These are phyloP conservation scores for Cutaneotrichosporon cavernicola DNA, from an alignment of 1,284 basidiomycete species.

Conservation along the genomic window DNA sequence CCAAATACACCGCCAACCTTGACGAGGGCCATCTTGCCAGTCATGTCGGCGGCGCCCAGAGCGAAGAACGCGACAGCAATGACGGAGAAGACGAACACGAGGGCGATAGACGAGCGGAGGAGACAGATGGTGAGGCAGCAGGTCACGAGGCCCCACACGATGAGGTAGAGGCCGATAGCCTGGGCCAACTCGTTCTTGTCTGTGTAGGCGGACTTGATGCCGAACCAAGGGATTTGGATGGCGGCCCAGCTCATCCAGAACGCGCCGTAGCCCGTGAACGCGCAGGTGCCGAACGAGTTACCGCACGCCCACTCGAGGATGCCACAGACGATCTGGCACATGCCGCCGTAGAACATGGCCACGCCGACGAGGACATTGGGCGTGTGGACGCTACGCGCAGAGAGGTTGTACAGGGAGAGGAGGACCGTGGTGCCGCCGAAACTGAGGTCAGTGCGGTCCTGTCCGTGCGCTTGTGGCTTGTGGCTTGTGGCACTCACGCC, in stretches of 20 bases:
- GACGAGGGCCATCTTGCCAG: slow-evolving; percentile 32
- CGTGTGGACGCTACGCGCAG: slow-evolving; percentile 51
- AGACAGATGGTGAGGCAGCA: slow-evolving; percentile 64
- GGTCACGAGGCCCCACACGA: slow-evolving; percentile 54
- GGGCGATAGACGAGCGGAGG: slow-evolving; percentile 23
- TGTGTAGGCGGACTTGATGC: slow-evolving; percentile 56
- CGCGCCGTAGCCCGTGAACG: slow-evolving; percentile 76
- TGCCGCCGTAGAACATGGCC: slow-evolving; percentile 77
- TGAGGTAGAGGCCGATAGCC: slow-evolving; percentile 55
- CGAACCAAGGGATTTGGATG: slow-evolving; percentile 51
- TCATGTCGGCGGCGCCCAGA: slow-evolving; percentile 48
- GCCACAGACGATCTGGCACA: slow-evolving; percentile 64
- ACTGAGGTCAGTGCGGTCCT: slow-evolving; percentile 41
- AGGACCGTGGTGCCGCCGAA: slow-evolving; percentile 60
- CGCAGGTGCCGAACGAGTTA: slow-evolving; percentile 62
- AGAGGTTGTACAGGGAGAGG: slow-evolving; percentile 55
- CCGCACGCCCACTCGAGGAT: slow-evolving; percentile 70
- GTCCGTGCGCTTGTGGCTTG: no score
- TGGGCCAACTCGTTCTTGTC: slow-evolving; percentile 54
- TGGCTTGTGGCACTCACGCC: slow-evolving; percentile 28
- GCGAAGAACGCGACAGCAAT: slow-evolving; percentile 61
- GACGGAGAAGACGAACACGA: slow-evolving; percentile 63
- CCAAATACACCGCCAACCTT: slow-evolving; percentile 75
- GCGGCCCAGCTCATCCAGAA: slow-evolving; percentile 57
- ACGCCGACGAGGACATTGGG: slow-evolving; percentile 80